These are phyloP conservation scores for Komagataella populi DNA, from an alignment of 805 yeast genomes.

Conservation along the genomic window DNA sequence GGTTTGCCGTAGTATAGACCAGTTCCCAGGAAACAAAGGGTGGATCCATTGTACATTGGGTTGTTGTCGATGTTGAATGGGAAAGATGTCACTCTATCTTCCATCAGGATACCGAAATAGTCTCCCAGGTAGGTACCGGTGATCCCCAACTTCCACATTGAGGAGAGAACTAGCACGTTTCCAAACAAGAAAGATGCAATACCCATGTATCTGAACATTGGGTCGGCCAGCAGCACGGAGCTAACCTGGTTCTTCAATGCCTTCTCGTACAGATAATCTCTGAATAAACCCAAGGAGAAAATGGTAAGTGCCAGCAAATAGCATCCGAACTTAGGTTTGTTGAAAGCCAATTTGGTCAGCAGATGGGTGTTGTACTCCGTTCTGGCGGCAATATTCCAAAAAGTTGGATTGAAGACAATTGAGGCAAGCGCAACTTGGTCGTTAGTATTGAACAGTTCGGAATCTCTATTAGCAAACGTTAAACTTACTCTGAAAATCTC, in stretches of 20 bases:
- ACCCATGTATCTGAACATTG: constrained; percentile 27
- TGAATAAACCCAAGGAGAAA: constrained; percentile 68
- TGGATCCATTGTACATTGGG: constrained; percentile 95
- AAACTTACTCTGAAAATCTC: constrained; percentile 12
- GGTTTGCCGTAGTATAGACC: constrained; percentile 84
- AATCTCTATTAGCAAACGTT: background rate
- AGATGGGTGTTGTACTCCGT: constrained; percentile 67
- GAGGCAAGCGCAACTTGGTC: constrained; percentile 37
- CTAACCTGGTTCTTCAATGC: constrained; percentile 67
- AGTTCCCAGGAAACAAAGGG: constrained; percentile 80
- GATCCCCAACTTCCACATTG: constrained; percentile 88
- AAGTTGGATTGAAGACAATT: constrained; percentile 84
- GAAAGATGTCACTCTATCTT: constrained; percentile 77
- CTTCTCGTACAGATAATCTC: constrained; percentile 63
- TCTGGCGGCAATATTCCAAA: constrained; percentile 92
- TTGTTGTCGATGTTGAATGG: constrained; percentile 86
- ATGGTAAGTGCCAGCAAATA: constrained; percentile 73
- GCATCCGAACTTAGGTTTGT: constrained; percentile 62
- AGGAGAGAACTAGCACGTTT: constrained; percentile 63
- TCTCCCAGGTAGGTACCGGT: constrained; percentile 97
- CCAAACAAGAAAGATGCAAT: constrained; percentile 48
- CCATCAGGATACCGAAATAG: constrained; percentile 92
- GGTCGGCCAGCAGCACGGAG: constrained; percentile 35
- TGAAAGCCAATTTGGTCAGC: constrained; percentile 62
- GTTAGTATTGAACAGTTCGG: constrained; percentile 2